Evolutionary conservation across 2,329 filamentous ascomycete genomes (phyloP).

Genomic region (Stachybotrys chlorohalonatus): DNA sequence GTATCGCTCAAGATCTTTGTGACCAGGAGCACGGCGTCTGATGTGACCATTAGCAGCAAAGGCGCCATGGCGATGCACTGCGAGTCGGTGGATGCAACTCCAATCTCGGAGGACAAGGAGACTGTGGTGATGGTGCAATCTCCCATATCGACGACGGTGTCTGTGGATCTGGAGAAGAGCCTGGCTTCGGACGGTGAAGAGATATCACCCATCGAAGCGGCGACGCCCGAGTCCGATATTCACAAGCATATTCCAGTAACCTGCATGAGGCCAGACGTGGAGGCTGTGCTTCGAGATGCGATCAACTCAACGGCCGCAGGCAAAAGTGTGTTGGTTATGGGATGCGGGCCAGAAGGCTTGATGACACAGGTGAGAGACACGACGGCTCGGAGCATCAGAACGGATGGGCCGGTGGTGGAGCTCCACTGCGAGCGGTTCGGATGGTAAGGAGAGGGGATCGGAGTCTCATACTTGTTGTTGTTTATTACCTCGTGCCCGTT

Average conservation of each 20-base stretch:
- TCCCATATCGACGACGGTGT: neutral
- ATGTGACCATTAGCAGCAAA: conserved; percentile 3
- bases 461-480: neutral
- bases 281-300: conserved; percentile 20
- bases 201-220: conserved; percentile 3
- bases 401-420: conserved; percentile 33
- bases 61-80: conserved; percentile 3
- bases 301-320: conserved; percentile 16
- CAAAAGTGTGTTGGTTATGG: conserved; percentile 31
- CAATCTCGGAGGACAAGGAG: neutral
- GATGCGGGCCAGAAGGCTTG: conserved; percentile 35
- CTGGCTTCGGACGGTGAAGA: conserved; percentile 8
- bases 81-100: conserved; percentile 3
- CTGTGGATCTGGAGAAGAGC: conserved; percentile 9
- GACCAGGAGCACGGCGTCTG: conserved; percentile 14
- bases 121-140: neutral
- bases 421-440: conserved; percentile 40
- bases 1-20: conserved; percentile 24
- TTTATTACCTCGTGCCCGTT: too few relatives aligned
- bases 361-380: conserved; percentile 33
- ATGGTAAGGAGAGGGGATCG: conserved; percentile 20
- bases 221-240: neutral
- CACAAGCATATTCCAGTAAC: conserved; percentile 13
- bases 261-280: conserved; percentile 27
- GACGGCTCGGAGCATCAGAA: conserved; percentile 26